phyloP scores from a whole-genome alignment of 306 rosid genomes.

The Albizia julibrissin region DNA sequence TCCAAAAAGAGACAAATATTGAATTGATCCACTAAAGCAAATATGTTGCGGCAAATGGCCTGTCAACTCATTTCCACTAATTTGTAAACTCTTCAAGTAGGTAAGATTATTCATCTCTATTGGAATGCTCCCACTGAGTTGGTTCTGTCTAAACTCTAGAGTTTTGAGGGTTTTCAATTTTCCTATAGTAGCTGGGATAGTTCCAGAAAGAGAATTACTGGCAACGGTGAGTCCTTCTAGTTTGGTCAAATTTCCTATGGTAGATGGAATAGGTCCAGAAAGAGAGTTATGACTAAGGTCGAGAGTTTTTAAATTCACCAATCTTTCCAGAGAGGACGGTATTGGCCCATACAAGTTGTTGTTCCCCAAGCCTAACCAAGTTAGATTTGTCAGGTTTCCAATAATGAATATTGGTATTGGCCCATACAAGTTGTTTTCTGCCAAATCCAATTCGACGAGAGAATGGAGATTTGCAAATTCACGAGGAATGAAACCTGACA shows the following conservation, averaged over 20 bases:
- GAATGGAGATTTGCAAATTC: not conserved
- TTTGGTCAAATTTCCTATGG: not conserved
- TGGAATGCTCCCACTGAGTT: not conserved
- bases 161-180: not conserved
- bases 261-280: not conserved
- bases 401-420: not conserved
- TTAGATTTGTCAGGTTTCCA: not conserved
- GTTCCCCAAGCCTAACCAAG: no score
- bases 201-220: not conserved
- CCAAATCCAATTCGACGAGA: not conserved
- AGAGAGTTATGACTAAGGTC: not conserved
- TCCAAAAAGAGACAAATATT: fast-evolving
- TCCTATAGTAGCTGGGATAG: not conserved
- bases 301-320: not conserved
- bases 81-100: not conserved
- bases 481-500: constrained; percentile 33
- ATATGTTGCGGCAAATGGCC: not conserved
- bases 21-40: not conserved
- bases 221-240: not conserved
- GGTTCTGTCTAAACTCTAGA: not conserved
- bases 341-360: not conserved
- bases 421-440: not conserved
- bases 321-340: not conserved
- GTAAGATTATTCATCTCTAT: not conserved
- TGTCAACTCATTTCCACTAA: not conserved